Percentiles rank a stretch among this genome's conserved stretches.
These are phyloP conservation scores for Gracilaria caudata DNA, from an alignment of 23 red algal genomes.

Conservation along the genomic window DNA sequence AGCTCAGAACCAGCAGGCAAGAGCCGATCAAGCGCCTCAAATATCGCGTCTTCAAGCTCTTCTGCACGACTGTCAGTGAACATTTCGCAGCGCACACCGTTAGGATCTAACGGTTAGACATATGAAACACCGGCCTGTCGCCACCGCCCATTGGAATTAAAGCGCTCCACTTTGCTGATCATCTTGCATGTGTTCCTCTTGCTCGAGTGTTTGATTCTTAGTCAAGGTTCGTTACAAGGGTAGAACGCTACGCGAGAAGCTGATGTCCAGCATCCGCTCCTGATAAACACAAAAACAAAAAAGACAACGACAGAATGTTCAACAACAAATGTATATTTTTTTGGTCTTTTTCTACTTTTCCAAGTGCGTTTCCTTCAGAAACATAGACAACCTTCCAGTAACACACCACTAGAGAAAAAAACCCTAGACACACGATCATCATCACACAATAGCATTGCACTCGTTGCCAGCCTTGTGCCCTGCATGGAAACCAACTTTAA, in stretches of 20 bases:
- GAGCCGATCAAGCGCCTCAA: neutral
- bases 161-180: neutral
- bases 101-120: too few relatives aligned
- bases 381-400: conserved; percentile 8
- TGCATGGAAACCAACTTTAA: too few relatives aligned
- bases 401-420: conserved; percentile 25
- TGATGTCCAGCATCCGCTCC: neutral
- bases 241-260: too few relatives aligned
- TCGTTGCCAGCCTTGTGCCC: too few relatives aligned
- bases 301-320: neutral
- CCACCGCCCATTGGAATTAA: neutral
- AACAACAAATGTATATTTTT: conserved; percentile 45
- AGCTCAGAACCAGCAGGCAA: neutral
- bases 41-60: neutral
- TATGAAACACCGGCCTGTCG: neutral
- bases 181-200: too few relatives aligned
- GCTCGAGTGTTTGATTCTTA: too few relatives aligned
- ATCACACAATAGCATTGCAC: too few relatives aligned
- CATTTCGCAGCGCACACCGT: neutral
- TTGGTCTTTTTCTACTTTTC: conserved; percentile 60
- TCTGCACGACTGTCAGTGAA: neutral
- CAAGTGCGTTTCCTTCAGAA: conserved; percentile 3
- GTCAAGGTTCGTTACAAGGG: too few relatives aligned
- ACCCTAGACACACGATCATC: neutral
- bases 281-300: neutral